Conservation (phyloP, 2,329 filamentous ascomycete genomes). For the Fusarium agapanthi region DNA sequence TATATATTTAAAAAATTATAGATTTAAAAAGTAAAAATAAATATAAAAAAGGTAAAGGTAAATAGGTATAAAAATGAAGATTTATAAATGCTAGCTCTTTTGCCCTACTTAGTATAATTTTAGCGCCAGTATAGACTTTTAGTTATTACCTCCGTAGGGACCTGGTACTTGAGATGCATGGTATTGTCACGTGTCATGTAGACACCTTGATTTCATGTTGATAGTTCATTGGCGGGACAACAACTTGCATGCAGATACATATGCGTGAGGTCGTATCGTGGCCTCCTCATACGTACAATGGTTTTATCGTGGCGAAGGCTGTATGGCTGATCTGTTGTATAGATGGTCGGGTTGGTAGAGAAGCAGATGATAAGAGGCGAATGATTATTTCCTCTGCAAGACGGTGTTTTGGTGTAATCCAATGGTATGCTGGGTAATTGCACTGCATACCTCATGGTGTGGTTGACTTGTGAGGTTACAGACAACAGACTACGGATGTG, state of each 20-base stretch:
- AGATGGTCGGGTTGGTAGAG: not conserved
- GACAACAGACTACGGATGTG: not conserved
- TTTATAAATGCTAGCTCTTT: too few relatives aligned
- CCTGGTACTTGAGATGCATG: not conserved
- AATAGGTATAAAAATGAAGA: too few relatives aligned
- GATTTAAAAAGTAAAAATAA: too few relatives aligned
- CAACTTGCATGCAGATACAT: constrained; percentile 13
- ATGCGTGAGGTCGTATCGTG: constrained; percentile 3
- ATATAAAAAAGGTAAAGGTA: too few relatives aligned
- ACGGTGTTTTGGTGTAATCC: not conserved
- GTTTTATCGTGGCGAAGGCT: constrained; percentile 31
- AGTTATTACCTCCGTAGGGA: too few relatives aligned
- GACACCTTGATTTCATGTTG: not conserved
- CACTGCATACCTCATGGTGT: constrained; percentile 18
- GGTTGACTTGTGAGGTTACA: not conserved
- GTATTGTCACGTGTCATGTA: not conserved
- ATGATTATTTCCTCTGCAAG: not conserved
- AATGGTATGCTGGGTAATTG: constrained; percentile 23
- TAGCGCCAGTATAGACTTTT: too few relatives aligned
- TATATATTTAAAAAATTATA: too few relatives aligned
- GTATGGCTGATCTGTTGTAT: constrained; percentile 6
- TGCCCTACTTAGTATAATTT: too few relatives aligned
- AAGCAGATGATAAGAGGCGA: not conserved
- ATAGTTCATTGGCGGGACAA: constrained; percentile 8
- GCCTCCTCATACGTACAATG: constrained; percentile 1